Base-by-base conservation (phyloP, 306 rosid genomes). In the Cajanus cajan region DNA sequence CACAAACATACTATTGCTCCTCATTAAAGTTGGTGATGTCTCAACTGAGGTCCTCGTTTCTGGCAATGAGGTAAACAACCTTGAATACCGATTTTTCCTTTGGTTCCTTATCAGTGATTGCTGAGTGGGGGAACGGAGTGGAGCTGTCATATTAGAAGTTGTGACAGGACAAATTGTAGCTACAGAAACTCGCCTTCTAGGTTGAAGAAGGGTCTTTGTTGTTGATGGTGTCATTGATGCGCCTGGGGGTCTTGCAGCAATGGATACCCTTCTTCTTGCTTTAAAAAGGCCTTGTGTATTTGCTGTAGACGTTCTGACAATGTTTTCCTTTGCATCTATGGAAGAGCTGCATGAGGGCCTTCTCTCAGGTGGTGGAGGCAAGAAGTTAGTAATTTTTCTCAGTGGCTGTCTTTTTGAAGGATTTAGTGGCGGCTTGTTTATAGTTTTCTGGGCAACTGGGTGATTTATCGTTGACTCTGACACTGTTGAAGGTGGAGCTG, bases 1-100 rank as follows among this genome's bases (percentile, higher is more conserved):
- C 90, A 80, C 86, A 85, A 94, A 94, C 86, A 84, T 94, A 33
- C 93, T 90, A 65, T 91, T 85, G 80, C 88, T 82, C 83, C 90
- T 86, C 73, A 36, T 65, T 54, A 52, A 24, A 37, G 66, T 52
- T 7, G 98, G 97, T 0, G 97, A 86, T 47, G 86, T 82, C 82
- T 94, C 96, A 47, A 75, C 82, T 39, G 88, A 58, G 28, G 90
- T 4, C 52, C 79, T 86, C 18, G 54, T 48, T 43, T 90, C 92
- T 16, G 89, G 82, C 79, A 90, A 47, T 25, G 94, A 93, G 22
- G 91, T 72, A 64, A 89, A 90, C 83, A 92, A 55, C 59, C 81
- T 90, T 9, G 98, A 94, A 76, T 90, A 89, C 33, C 93, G 85
- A 40, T 85, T 84, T 86, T 84, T 90, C 52, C 90, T 85, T 2